Percentiles rank a stretch among this genome's conserved stretches.
These are phyloP conservation scores for Angomonas deanei DNA, from an alignment of 208 protist genomes.

Conservation along the genomic window DNA sequence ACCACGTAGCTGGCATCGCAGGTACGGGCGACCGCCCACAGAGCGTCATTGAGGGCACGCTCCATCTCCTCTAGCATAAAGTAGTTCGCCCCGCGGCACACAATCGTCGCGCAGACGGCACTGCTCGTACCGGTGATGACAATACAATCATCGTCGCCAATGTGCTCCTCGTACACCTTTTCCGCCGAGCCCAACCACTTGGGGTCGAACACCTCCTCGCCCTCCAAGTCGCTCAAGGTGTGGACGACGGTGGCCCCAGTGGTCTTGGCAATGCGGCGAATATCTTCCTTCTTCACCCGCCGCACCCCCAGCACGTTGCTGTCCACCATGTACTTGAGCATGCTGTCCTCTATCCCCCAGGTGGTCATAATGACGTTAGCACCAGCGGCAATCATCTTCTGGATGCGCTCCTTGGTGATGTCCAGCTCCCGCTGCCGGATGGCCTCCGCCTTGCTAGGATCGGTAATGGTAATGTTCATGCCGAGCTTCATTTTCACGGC, in stretches of 20 bases:
- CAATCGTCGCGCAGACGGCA: conserved; percentile 92
- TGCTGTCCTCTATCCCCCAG: conserved; percentile 98
- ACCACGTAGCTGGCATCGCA: conserved; percentile 97
- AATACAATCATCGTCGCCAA: conserved; percentile 97
- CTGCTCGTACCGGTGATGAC: conserved; percentile 88
- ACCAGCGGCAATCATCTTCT: conserved; percentile 96
- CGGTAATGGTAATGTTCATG: conserved; percentile 96
- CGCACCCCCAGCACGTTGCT: conserved; percentile 95
- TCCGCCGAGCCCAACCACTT: conserved; percentile 93
- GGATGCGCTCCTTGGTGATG: conserved; percentile 96
- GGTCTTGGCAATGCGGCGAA: conserved; percentile 96
- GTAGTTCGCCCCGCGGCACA: conserved; percentile 98
- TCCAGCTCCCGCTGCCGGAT: conserved; percentile 96
- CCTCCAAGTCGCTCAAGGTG: conserved; percentile 96
- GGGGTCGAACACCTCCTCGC: conserved; percentile 96
- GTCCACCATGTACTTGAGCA: conserved; percentile 99
- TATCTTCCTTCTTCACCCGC: conserved; percentile 95
- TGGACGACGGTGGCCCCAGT: conserved; percentile 95
- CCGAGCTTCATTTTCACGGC: conserved; percentile 96
- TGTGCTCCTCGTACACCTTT: conserved; percentile 94
- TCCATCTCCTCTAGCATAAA: conserved; percentile 98
- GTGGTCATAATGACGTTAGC: conserved; percentile 99
- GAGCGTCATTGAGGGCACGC: conserved; percentile 97
- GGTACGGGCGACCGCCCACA: conserved; percentile 98
- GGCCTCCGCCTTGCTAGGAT: conserved; percentile 96